Conservation (phyloP, 2,329 filamentous ascomycete genomes). For the Penicillium decumbens region DNA sequence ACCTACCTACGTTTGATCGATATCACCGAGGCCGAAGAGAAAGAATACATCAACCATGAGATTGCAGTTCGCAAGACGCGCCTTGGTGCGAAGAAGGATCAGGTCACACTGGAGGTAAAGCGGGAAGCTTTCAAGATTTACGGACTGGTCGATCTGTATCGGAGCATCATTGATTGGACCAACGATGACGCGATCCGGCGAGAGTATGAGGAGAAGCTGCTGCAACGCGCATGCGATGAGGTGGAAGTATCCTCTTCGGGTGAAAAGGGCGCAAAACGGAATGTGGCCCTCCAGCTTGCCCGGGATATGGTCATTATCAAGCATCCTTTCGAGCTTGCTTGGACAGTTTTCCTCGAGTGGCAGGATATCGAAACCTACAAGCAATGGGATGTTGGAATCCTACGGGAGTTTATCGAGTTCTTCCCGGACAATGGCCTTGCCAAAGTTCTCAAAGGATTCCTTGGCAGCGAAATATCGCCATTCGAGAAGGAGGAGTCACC, state of each 20-base stretch:
- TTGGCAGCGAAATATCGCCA: slow-evolving; percentile 78
- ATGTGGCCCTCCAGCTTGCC: slow-evolving; percentile 70
- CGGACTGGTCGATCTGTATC: slow-evolving; percentile 73
- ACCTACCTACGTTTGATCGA: slow-evolving; percentile 80
- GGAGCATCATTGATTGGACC: slow-evolving; percentile 83
- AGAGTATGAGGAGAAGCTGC: slow-evolving; percentile 81
- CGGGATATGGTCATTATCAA: slow-evolving; percentile 95
- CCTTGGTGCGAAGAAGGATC: slow-evolving; percentile 74
- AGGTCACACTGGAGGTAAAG: slow-evolving; percentile 83
- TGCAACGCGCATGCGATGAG: slow-evolving; percentile 74
- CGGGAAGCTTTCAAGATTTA: slow-evolving; percentile 74
- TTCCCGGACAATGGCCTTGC: slow-evolving; percentile 81
- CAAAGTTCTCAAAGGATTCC: slow-evolving; percentile 74
- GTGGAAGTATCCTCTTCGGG: slow-evolving; percentile 64
- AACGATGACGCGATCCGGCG: slow-evolving; percentile 78
- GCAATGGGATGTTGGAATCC: slow-evolving; percentile 72
- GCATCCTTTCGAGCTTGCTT: slow-evolving; percentile 81
- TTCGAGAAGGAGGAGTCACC: slow-evolving; percentile 61
- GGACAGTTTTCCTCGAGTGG: slow-evolving; percentile 89
- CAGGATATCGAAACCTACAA: slow-evolving; percentile 68
- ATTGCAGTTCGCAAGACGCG: slow-evolving; percentile 85
- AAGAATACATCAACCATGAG: slow-evolving; percentile 79
- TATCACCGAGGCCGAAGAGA: slow-evolving; percentile 79
- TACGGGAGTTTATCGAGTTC: slow-evolving; percentile 73
- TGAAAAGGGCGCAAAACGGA: slow-evolving; percentile 65